Base-by-base conservation (phyloP, 225 moss, liverwort and hornwort species). In the Polytrichum formosum region DNA sequence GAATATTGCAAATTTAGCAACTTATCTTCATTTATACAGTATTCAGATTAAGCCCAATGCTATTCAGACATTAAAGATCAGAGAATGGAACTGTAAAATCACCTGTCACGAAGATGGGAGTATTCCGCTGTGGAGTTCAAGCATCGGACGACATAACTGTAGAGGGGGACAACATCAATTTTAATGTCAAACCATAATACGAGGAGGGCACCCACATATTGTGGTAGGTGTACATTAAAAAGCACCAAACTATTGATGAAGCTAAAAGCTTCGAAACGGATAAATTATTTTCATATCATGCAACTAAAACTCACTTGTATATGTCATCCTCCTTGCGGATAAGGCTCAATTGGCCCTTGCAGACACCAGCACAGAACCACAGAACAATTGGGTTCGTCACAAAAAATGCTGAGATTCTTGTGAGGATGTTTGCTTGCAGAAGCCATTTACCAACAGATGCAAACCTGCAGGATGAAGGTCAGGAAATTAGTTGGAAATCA, bases 281-380 rank as follows among this genome's bases (percentile, higher is more conserved):
- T 46, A 46, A 31, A 13, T 46, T 16, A 13, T 37, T 37, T 13
- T 3, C 0, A 46, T 3, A 46, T 46, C 0, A 3, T 46, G 46
- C 46, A 46, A 13, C 30, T 6, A 30, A 1, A 28, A 67, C 88
- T 85, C 76, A 97, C 92, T 94, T 90, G 66, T 98, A 98, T 53
- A 98, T 87, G 63, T 91, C 92, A 61, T 92, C 94, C 75, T 98
- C 98, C 78, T 98, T 94, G 21, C 91, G 90, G 53, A 98, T 98
- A 62, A 94, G 75, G 26, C 76, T 88, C 35, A 98, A 90, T 74
- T 98, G 98, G 18, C 92, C 94, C 80, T 94, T 94, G 87, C 98
- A 98, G 31, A 98, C 98, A 60, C 98, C 98, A 21, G 98, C 98
- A 74, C 98, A 98, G 73, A 98, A 98, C 98, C 98, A 98, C 28